Conservation (phyloP, 2,329 filamentous ascomycete genomes). For the Plectosphaerella cucumerina region DNA sequence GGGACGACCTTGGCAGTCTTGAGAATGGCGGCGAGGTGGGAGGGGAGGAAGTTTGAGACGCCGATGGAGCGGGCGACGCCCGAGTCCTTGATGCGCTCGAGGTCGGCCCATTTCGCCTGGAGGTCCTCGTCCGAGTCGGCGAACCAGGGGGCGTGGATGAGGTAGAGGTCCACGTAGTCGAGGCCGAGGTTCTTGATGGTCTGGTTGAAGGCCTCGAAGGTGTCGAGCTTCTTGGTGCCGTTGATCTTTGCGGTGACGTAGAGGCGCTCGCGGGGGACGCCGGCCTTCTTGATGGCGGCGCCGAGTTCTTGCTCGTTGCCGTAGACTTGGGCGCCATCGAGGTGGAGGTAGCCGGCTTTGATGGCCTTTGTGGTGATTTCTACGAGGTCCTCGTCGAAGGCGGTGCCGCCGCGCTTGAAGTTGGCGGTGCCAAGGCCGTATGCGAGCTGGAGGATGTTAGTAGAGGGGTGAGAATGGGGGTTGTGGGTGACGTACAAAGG, state of each 20-base stretch:
- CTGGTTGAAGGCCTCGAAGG: constrained; percentile 47
- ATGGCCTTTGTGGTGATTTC: constrained; percentile 57
- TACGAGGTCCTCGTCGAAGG: constrained; percentile 51
- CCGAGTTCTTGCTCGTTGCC: constrained; percentile 68
- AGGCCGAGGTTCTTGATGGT: constrained; percentile 63
- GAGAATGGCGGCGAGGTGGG: constrained; percentile 52
- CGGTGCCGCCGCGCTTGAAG: constrained; percentile 49
- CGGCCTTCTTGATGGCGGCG: constrained; percentile 62
- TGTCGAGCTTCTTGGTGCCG: constrained; percentile 31
- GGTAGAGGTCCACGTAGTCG: constrained; percentile 69
- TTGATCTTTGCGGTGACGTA: constrained; percentile 62
- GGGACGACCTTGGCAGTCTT: constrained; percentile 58
- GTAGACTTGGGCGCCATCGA: constrained; percentile 68
- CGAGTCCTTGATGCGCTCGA: constrained; percentile 62
- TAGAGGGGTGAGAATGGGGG: not conserved
- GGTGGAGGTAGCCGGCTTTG: constrained; percentile 64
- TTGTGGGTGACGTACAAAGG: constrained; percentile 46
- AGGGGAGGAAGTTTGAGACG: constrained; percentile 67
- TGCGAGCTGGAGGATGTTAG: constrained; percentile 45
- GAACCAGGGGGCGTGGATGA: constrained; percentile 57
- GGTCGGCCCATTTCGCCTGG: constrained; percentile 54
- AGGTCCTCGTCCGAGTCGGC: constrained; percentile 45
- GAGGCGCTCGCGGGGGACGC: constrained; percentile 61
- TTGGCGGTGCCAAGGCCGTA: constrained; percentile 70
- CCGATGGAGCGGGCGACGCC: constrained; percentile 68